phyloP scores from a whole-genome alignment of 1,284 basidiomycete species.

The Prillingera fragicola region DNA sequence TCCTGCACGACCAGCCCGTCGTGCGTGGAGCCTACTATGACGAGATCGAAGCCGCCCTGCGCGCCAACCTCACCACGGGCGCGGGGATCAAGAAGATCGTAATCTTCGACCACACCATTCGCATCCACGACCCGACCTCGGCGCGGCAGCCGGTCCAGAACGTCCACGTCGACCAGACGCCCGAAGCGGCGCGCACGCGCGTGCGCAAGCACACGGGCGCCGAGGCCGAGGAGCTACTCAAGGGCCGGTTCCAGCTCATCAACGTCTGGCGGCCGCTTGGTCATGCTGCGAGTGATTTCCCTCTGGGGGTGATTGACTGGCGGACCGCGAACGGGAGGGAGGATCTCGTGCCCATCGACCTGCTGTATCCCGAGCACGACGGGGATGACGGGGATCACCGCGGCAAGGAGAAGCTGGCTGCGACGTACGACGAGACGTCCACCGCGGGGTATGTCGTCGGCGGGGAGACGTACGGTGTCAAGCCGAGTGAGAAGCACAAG shows the following conservation, averaged over 20 bases:
- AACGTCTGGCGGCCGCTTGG: constrained; percentile 21
- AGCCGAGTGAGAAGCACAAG: constrained; percentile 8
- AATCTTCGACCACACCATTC: constrained; percentile 21
- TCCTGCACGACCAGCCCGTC: constrained; percentile 7
- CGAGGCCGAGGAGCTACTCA: constrained; percentile 14
- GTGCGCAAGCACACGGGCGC: constrained; percentile 12
- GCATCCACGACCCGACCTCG: constrained; percentile 9
- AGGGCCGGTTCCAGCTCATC: constrained; percentile 19
- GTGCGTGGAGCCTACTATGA: constrained; percentile 12
- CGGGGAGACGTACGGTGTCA: constrained; percentile 19
- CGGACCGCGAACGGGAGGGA: constrained; percentile 3
- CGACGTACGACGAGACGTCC: neutral
- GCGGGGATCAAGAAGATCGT: constrained; percentile 6
- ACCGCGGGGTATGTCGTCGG: constrained; percentile 13
- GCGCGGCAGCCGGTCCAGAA: constrained; percentile 15
- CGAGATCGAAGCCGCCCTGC: constrained; percentile 13
- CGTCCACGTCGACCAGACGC: constrained; percentile 22
- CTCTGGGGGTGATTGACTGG: constrained; percentile 17
- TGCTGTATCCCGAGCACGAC: constrained; percentile 13
- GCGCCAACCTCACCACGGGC: constrained; percentile 10
- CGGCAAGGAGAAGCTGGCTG: constrained; percentile 13
- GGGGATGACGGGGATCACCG: constrained; percentile 14
- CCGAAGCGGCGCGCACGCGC: constrained; percentile 9
- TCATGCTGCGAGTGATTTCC: constrained; percentile 10
- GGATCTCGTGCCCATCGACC: constrained; percentile 13